Percentiles rank a stretch among this genome's conserved stretches.
phyloP scores from a whole-genome alignment of 2,329 filamentous ascomycete species.

The Trichoderma lentiforme region DNA sequence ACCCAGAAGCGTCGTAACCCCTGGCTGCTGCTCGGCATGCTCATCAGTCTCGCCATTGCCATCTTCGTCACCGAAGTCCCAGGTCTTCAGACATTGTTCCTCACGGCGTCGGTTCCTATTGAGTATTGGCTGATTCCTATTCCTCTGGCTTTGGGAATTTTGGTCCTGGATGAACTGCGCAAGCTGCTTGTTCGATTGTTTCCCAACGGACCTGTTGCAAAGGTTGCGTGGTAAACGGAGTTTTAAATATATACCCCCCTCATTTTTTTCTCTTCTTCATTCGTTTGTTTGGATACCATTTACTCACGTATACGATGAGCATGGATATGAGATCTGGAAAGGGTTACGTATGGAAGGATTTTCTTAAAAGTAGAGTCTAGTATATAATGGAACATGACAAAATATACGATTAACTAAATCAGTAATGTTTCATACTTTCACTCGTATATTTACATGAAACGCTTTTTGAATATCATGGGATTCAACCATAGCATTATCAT shows the following conservation, averaged over 20 bases:
- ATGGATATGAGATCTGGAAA: background rate
- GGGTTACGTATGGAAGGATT: background rate
- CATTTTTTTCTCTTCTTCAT: background rate
- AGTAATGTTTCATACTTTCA: no score
- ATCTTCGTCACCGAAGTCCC: slow-evolving; percentile 53
- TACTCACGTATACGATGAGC: background rate
- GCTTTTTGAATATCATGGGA: no score
- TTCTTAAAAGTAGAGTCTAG: background rate
- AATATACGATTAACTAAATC: background rate
- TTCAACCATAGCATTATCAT: no score
- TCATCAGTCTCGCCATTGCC: slow-evolving; percentile 48
- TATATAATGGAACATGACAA: background rate
- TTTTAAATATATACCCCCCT: background rate
- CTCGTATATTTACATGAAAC: no score
- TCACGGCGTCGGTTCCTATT: slow-evolving; percentile 47
- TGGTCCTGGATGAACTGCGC: slow-evolving; percentile 51
- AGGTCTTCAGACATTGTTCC: slow-evolving; percentile 46
- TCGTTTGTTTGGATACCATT: background rate
- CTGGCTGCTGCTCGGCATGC: slow-evolving; percentile 45
- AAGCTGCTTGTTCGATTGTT: slow-evolving; percentile 47
- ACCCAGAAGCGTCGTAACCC: slow-evolving; percentile 46
- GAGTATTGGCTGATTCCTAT: slow-evolving; percentile 53
- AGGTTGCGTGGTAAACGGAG: slow-evolving; percentile 44
- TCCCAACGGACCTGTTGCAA: slow-evolving; percentile 44
- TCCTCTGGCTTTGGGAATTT: slow-evolving; percentile 47